phyloP scores from a whole-genome alignment of 2,329 filamentous ascomycete genomes.

The Venturia carpophila region DNA sequence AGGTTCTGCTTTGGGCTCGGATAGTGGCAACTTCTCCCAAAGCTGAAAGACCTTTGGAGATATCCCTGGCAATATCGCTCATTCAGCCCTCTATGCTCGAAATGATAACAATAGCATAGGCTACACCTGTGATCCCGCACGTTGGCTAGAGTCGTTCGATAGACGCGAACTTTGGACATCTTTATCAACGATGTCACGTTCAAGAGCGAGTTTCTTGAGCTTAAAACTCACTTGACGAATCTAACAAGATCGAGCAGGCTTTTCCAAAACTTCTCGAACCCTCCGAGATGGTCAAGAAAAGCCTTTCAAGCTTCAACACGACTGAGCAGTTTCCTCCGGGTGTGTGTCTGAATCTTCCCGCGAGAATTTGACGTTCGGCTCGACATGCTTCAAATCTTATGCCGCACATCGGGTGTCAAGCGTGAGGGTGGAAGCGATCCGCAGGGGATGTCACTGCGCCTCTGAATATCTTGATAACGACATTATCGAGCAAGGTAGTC shows the following conservation, averaged over 20 bases:
- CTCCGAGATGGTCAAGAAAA: background rate
- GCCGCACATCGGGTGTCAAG: background rate
- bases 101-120: too few species aligned
- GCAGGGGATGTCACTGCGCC: background rate
- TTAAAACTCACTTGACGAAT: constrained; percentile 19
- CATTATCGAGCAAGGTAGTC: too few species aligned
- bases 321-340: too few species aligned
- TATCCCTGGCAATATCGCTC: too few species aligned
- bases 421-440: background rate
- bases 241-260: background rate
- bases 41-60: too few species aligned
- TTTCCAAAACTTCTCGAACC: background rate
- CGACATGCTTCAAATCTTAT: background rate
- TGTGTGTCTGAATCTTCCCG: too few species aligned
- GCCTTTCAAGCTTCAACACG: background rate
- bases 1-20: too few species aligned
- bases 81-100: background rate
- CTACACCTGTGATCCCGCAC: background rate
- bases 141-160: background rate
- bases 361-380: background rate
- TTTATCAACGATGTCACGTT: background rate
- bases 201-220: background rate
- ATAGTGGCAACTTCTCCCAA: too few species aligned
- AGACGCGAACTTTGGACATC: background rate
- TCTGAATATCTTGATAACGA: too few species aligned